Percentiles rank a stretch among this genome's conserved stretches.
phyloP scores from a whole-genome alignment of 768 basidiomycete genomes.

The Suillus luteus region DNA sequence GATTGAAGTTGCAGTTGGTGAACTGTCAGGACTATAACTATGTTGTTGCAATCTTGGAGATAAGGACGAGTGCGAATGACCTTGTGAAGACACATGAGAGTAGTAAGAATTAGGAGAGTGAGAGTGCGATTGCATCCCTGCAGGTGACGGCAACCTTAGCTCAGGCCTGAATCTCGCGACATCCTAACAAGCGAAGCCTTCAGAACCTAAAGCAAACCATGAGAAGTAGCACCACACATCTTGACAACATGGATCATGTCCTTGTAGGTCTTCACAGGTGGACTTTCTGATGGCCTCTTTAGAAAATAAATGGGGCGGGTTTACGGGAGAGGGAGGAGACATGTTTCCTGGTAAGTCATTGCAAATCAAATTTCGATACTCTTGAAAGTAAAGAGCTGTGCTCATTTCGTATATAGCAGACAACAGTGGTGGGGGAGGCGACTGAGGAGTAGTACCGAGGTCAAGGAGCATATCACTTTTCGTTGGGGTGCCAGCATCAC shows the following conservation, averaged over 20 bases:
- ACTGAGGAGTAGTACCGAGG: slow-evolving; percentile 19
- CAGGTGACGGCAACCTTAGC: slow-evolving; percentile 39
- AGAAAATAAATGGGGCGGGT: slow-evolving; percentile 34
- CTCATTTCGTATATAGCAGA: slow-evolving; percentile 30
- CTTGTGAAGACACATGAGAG: slow-evolving; percentile 63
- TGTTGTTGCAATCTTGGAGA: slow-evolving; percentile 61
- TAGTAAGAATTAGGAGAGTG: slow-evolving; percentile 59
- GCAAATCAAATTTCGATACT: slow-evolving; percentile 74
- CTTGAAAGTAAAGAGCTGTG: slow-evolving; percentile 66
- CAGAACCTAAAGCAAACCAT: too few species aligned
- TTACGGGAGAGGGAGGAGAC: slow-evolving; percentile 39
- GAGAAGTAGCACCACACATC: too few species aligned
- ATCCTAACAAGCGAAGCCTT: too few species aligned
- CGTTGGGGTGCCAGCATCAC: slow-evolving; percentile 59
- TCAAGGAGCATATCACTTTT: slow-evolving; percentile 39
- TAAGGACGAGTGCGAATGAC: slow-evolving; percentile 62
- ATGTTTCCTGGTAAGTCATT: slow-evolving; percentile 57
- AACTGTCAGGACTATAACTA: slow-evolving; percentile 46
- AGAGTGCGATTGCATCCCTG: slow-evolving; percentile 55
- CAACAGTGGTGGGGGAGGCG: too few species aligned
- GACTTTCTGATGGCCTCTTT: too few species aligned
- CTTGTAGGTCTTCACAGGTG: too few species aligned
- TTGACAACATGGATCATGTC: too few species aligned
- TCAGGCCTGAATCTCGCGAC: too few species aligned
- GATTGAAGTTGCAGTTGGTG: slow-evolving; percentile 48